These are phyloP conservation scores for Lecanicillium sp. DNA, from an alignment of 2,329 filamentous ascomycete genomes.

Conservation along the genomic window DNA sequence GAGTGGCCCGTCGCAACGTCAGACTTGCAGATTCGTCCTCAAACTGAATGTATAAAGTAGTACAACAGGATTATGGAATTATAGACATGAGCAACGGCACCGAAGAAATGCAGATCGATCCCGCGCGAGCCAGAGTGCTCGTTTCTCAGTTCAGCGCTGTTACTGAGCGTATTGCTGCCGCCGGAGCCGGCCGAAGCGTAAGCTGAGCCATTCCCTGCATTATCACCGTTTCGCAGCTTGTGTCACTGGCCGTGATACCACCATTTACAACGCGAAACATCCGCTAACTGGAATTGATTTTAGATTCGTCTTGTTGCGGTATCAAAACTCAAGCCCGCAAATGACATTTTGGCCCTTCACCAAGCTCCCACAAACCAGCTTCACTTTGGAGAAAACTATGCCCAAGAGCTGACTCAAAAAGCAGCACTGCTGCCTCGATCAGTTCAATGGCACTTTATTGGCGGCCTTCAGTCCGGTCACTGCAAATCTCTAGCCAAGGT, in stretches of 20 bases:
- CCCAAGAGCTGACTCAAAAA: slow-evolving; percentile 83
- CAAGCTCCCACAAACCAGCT: slow-evolving; percentile 47
- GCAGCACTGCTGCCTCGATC: slow-evolving; percentile 65
- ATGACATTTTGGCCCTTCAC: slow-evolving; percentile 82
- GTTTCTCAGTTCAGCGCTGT: slow-evolving; percentile 54
- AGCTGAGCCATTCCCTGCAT: slow-evolving; percentile 21
- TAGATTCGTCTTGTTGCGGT: slow-evolving; percentile 86
- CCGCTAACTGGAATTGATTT: background rate
- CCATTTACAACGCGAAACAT: too few species aligned
- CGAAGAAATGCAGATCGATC: slow-evolving; percentile 53
- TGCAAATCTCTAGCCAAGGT: slow-evolving; percentile 81
- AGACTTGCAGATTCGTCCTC: too few species aligned
- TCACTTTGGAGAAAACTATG: slow-evolving; percentile 97
- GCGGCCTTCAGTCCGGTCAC: slow-evolving; percentile 83
- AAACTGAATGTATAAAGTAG: too few species aligned
- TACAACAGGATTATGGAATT: slow-evolving; percentile 1
- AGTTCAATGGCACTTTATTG: slow-evolving; percentile 95
- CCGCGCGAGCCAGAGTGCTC: slow-evolving; percentile 53
- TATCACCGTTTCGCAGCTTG: too few species aligned
- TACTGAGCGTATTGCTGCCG: slow-evolving; percentile 46
- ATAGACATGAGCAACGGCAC: slow-evolving; percentile 32
- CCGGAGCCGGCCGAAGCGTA: slow-evolving; percentile 46
- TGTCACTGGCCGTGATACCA: too few species aligned
- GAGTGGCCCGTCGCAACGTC: too few species aligned
- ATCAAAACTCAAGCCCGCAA: slow-evolving; percentile 89